Conservation (phyloP, 2,329 filamentous ascomycete genomes). For the Sporothrix luriei region DNA sequence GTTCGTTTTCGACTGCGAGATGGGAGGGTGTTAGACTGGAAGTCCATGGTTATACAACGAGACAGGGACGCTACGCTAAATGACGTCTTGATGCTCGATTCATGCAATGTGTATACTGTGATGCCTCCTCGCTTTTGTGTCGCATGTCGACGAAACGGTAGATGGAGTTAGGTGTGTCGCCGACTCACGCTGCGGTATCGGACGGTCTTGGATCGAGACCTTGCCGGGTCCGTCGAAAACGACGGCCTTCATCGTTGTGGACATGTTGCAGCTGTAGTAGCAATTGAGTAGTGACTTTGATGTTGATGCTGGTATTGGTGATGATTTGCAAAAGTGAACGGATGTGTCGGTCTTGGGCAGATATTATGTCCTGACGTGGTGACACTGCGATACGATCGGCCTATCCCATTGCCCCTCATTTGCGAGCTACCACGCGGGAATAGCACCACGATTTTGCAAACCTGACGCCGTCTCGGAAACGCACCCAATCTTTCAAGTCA, state of each 20-base stretch:
- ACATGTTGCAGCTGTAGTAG: slow-evolving; percentile 5
- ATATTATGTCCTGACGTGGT: not conserved
- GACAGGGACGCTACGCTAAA: not conserved
- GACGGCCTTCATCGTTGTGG: slow-evolving; percentile 77
- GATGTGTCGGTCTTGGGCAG: not conserved
- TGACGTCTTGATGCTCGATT: not conserved
- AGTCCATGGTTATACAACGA: not conserved
- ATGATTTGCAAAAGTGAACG: not conserved
- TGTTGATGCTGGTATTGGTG: not conserved
- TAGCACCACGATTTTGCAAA: slow-evolving; percentile 10
- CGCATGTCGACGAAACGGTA: not conserved
- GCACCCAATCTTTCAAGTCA: not conserved
- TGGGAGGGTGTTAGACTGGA: not conserved
- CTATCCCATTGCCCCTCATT: slow-evolving; percentile 17
- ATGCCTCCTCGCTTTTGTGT: not conserved
- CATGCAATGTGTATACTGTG: not conserved
- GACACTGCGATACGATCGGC: not conserved
- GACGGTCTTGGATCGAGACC: slow-evolving; percentile 75
- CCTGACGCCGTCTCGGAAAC: not conserved
- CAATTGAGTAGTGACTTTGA: not conserved
- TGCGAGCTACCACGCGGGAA: not conserved
- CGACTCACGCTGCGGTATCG: slow-evolving; percentile 65
- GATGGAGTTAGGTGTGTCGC: not conserved
- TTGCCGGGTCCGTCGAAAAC: slow-evolving; percentile 79
- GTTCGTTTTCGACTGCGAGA: slow-evolving; percentile 62